A percentile compares a stretch with the other conserved stretches of the same genome.
Conservation (phyloP, 352 stramenopile genomes). For the Stramenopiles sp. region DNA sequence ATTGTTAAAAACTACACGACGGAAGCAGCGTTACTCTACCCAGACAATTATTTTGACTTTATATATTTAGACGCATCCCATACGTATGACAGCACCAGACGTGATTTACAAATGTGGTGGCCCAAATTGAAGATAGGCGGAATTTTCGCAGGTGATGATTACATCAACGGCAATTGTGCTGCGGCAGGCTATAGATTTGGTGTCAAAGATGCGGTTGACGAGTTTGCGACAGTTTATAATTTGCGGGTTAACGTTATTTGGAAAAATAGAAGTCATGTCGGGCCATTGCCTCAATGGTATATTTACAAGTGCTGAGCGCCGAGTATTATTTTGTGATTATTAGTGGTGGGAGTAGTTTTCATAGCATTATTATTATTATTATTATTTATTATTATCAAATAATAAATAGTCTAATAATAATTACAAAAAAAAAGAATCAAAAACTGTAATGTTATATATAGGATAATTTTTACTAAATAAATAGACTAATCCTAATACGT, state of each 20-base stretch:
- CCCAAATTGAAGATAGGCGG: slow-evolving; percentile 28
- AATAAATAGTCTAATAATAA: too few species aligned
- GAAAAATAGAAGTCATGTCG: too few species aligned
- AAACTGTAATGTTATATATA: too few species aligned
- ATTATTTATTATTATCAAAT: too few species aligned
- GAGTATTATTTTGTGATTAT: too few species aligned
- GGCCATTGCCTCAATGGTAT: too few species aligned
- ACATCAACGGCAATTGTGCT: slow-evolving; percentile 16
- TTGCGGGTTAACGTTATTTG: slow-evolving; percentile 14
- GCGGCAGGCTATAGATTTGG: slow-evolving; percentile 17
- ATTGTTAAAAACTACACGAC: slow-evolving; percentile 18
- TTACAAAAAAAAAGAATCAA: too few species aligned
- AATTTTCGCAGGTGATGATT: slow-evolving; percentile 33
- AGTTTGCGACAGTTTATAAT: slow-evolving; percentile 17
- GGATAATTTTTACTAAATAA: too few species aligned
- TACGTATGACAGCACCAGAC: slow-evolving; percentile 24
- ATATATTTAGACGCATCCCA: slow-evolving; percentile 34
- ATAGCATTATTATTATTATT: too few species aligned
- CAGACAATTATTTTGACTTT: slow-evolving; percentile 28
- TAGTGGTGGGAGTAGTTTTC: too few species aligned
- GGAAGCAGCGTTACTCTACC: slow-evolving; percentile 12
- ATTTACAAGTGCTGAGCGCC: too few species aligned
- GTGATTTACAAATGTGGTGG: slow-evolving; percentile 27
- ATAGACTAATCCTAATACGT: too few species aligned
- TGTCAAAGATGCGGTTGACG: slow-evolving; percentile 23